Base-by-base conservation (phyloP, 1,139 yeast species). In the Suhomyces wounanorum region DNA sequence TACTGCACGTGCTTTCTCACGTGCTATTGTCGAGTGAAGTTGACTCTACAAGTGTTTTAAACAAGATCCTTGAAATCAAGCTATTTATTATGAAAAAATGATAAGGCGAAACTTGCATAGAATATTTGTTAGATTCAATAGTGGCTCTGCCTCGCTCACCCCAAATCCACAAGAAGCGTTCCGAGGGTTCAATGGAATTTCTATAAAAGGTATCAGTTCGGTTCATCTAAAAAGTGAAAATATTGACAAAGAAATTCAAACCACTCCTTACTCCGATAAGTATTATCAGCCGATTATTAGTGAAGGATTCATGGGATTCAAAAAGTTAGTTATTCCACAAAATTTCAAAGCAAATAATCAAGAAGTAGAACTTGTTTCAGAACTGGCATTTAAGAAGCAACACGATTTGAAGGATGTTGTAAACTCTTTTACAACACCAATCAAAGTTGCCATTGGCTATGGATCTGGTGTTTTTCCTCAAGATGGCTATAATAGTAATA, bases 381-480 rank as follows among this genome's bases (percentile, higher is more conserved):
- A 73, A 40, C 69, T 42, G 16, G 52, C 53, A 11, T 41, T 39
- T 14, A 39, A 45, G 14, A 54, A 52, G 35, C 59, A 59, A 37
- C 45, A 68, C n/a, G 75, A 78, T 16, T 70, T 89, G 41, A 68
- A 77, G 21, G 68, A 75, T 1, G 77, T 88, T 3, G 65, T 85
- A 21, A 67, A 81, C 64, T 71, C 78, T 41, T 89, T 89, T 64
- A 70, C 81, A 45, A 87, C 91, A 0, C 91, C 94, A 0, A 80
- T 89, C 21, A 72, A 82, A 50, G 87, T 79, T 59, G 86, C 94
- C 0, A 86, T 92, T 67, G 99, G 98, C 0, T 95, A 95, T 67
- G 99, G 99, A 1, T 88, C 96, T 8, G 97, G 97, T 3, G 97
- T 95, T 0, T 88, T 95, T 59, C 79, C 84, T 30, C 99, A 95